These are phyloP conservation scores for Russula sp. DNA, from an alignment of 768 basidiomycete species.

Conservation along the genomic window DNA sequence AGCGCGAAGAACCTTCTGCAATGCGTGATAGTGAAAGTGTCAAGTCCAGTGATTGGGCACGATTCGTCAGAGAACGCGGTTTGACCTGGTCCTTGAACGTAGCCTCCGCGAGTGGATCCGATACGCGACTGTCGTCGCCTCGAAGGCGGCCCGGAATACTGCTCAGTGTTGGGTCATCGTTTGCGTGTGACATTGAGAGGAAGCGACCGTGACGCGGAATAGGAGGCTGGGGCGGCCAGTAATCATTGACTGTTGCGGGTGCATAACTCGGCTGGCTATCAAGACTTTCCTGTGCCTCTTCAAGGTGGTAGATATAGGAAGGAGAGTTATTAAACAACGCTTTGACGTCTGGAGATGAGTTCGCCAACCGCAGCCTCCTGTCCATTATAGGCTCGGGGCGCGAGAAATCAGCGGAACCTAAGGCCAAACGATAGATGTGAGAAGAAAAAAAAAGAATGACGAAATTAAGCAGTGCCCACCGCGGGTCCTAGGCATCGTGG, in stretches of 20 bases:
- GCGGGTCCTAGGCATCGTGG: slow-evolving; percentile 63
- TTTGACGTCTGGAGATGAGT: slow-evolving; percentile 92
- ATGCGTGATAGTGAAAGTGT: slow-evolving; percentile 81
- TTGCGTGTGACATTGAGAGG: slow-evolving; percentile 24
- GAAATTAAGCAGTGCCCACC: slow-evolving; percentile 32
- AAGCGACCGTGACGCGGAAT: slow-evolving; percentile 47
- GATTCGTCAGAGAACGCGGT: slow-evolving; percentile 76
- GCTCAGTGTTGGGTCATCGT: slow-evolving; percentile 36
- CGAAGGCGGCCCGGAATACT: slow-evolving; percentile 63
- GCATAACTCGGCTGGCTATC: slow-evolving; percentile 54
- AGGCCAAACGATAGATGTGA: not conserved
- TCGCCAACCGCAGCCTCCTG: slow-evolving; percentile 73
- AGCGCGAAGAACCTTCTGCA: slow-evolving; percentile 55
- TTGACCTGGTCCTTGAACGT: slow-evolving; percentile 78
- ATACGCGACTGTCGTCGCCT: slow-evolving; percentile 73
- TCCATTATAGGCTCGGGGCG: slow-evolving; percentile 68
- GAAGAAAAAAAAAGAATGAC: slow-evolving; percentile 13
- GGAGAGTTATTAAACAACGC: slow-evolving; percentile 84
- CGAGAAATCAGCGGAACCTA: slow-evolving; percentile 74
- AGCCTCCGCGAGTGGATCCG: slow-evolving; percentile 77
- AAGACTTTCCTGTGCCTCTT: slow-evolving; percentile 53
- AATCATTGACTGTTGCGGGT: slow-evolving; percentile 52
- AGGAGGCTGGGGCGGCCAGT: slow-evolving; percentile 72
- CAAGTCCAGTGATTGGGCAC: slow-evolving; percentile 86
- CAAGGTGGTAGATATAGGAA: slow-evolving; percentile 74